Evolutionary conservation across 495 filamentous ascomycete genomes (phyloP).

Genomic region (Durotheca rogersii): DNA sequence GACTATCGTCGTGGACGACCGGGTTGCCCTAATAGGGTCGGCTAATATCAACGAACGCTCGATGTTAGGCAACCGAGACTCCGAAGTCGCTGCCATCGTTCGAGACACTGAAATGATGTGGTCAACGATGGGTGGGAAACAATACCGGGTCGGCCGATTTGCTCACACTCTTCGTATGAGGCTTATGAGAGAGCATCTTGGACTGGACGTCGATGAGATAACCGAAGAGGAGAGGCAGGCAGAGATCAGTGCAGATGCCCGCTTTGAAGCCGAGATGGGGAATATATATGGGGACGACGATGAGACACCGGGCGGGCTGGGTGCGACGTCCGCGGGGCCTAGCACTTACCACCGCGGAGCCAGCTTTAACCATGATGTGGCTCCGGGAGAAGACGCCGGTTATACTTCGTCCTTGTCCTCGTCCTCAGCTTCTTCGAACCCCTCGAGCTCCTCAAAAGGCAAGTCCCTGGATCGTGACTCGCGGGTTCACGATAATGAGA

Average conservation of each 20-base stretch:
- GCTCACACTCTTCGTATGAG: slow-evolving; percentile 91
- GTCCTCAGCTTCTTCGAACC: slow-evolving; percentile 18
- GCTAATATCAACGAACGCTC: slow-evolving; percentile 99
- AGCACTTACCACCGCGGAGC: slow-evolving; percentile 29
- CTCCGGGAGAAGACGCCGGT: slow-evolving; percentile 65
- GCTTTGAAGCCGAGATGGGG: slow-evolving; percentile 56
- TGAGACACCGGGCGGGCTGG: slow-evolving; percentile 33
- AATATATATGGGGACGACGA: slow-evolving; percentile 50
- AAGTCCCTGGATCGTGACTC: slow-evolving; percentile 58
- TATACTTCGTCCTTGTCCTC: slow-evolving; percentile 32
- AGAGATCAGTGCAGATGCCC: slow-evolving; percentile 51
- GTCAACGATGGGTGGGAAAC: slow-evolving; percentile 86
- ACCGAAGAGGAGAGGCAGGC: slow-evolving; percentile 73
- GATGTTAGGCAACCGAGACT: slow-evolving; percentile 88
- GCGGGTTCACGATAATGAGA: slow-evolving; percentile 61
- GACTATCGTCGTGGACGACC: slow-evolving; percentile 93
- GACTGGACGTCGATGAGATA: slow-evolving; percentile 89
- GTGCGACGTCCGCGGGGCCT: slow-evolving; percentile 20
- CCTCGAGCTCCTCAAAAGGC: slow-evolving; percentile 33
- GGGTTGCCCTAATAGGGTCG: slow-evolving; percentile 90
- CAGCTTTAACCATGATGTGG: slow-evolving; percentile 85
- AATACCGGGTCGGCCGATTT: slow-evolving; percentile 87
- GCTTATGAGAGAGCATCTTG: slow-evolving; percentile 95
- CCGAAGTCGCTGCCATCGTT: slow-evolving; percentile 87
- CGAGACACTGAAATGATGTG: slow-evolving; percentile 91